Evolutionary conservation across 495 filamentous ascomycete species (phyloP), one percentile per base, ranked within the genome.

Genomic region (Tuber umbilicatum): DNA sequence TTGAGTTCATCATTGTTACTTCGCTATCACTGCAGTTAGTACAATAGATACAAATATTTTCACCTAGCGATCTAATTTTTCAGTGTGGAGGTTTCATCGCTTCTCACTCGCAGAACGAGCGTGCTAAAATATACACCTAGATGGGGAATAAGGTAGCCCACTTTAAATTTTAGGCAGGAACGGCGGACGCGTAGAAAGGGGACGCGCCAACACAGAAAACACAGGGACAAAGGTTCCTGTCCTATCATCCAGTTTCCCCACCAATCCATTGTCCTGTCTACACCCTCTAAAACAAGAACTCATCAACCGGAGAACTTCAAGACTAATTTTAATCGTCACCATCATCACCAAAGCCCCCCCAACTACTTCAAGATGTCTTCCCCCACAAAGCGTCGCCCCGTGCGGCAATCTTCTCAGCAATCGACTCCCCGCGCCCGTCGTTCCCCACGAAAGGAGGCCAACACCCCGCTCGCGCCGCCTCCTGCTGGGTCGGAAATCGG

Each of bases 311-410:
- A 31, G 27, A 64, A 12, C 14, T 27, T 64, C 27, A 14, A 35
- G 4, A 31, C 55, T 35, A 64, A 64, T 35, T 35, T 64, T 64
- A 1, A 64, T 64, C 55, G 6, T 5, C 31, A 17, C 16, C 42
- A 43, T 40, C 31, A 68, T 14, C 39, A 60, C 21, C 38, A 38
- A 17, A 50, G 31, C 37, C 42, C 39, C 35, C 14, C 7, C 27
- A 64, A 14, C 50, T 60, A 14, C 50, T 43, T 3, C 27, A 55
- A 60, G 38, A 81, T 81, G 80, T 81, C 79, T 55, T 81, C 80
- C 12, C 79, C 80, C 10, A 71, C 75, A 3, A 81, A 78, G 72
- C 76, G 79, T 40, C 80, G 79, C 72, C 37, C 79, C 35, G 47
- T 70, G 68, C 80, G 74, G 23, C 71, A 73, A 55, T 70, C 77